Conservation (phyloP, 306 rosid genomes). For the Vigna nakashimae region DNA sequence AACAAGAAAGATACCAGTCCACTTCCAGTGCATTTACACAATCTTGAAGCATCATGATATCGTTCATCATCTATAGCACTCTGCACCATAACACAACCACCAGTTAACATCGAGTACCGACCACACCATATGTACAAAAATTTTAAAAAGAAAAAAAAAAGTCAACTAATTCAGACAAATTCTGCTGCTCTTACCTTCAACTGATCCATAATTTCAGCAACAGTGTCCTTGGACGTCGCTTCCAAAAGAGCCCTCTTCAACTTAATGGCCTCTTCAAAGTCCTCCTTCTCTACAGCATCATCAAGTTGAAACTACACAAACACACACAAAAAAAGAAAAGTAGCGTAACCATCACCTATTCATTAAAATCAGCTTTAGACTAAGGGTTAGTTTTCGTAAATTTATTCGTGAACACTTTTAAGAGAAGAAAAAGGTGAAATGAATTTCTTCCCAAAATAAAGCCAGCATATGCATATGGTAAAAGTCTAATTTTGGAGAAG, state of each 20-base stretch:
- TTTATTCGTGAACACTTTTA: too few relatives aligned
- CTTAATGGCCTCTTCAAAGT: slow-evolving; percentile 85
- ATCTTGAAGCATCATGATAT: slow-evolving; percentile 86
- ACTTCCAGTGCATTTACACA: slow-evolving; percentile 90
- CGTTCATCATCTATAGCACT: slow-evolving; percentile 89
- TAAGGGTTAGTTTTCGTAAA: background rate
- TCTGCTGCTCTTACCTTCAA: slow-evolving; percentile 64
- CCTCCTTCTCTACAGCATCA: slow-evolving; percentile 95
- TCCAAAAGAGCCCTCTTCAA: slow-evolving; percentile 75
- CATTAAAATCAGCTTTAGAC: background rate
- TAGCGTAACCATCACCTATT: background rate
- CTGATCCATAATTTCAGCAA: slow-evolving; percentile 82
- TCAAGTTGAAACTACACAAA: slow-evolving; percentile 87
- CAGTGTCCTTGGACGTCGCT: slow-evolving; percentile 85
- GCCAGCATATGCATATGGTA: too few relatives aligned
- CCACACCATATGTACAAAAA: slow-evolving; percentile 2
- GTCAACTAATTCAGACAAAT: slow-evolving; percentile 22
- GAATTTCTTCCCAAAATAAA: too few relatives aligned
- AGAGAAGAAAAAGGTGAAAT: too few relatives aligned
- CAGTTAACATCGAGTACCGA: slow-evolving; percentile 27
- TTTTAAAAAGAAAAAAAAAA: background rate
- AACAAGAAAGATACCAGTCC: slow-evolving; percentile 74
- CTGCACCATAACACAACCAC: slow-evolving; percentile 52
- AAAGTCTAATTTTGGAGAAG: too few relatives aligned
- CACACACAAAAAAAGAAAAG: background rate